These are phyloP conservation scores for Periconia sp. DNA, from an alignment of 2,329 filamentous ascomycete genomes.

Conservation along the genomic window DNA sequence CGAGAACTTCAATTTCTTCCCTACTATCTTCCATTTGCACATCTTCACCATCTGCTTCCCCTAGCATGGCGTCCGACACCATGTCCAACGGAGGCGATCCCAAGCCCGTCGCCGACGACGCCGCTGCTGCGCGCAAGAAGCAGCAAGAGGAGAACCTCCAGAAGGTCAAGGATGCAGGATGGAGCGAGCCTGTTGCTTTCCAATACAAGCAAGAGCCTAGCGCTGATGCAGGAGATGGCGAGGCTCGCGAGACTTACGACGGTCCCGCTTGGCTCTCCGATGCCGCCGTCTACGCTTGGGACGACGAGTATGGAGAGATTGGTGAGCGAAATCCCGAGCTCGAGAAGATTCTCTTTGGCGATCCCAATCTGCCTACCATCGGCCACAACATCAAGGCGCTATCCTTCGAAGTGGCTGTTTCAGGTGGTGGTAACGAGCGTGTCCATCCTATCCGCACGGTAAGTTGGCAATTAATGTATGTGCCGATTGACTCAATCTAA, in stretches of 20 bases:
- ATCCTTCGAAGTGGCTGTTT: slow-evolving; percentile 53
- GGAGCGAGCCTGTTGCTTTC: slow-evolving; percentile 1
- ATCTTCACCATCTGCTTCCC: background rate
- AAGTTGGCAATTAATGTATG: slow-evolving; percentile 27
- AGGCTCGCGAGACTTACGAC: slow-evolving; percentile 6
- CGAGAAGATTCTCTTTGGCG: slow-evolving; percentile 73
- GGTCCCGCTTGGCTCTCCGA: slow-evolving; percentile 53
- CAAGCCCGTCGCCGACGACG: slow-evolving; percentile 13
- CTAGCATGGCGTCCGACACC: background rate
- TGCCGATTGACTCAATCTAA: background rate
- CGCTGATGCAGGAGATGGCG: slow-evolving; percentile 16
- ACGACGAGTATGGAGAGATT: slow-evolving; percentile 82
- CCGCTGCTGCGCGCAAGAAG: slow-evolving; percentile 17
- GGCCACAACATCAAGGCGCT: slow-evolving; percentile 69
- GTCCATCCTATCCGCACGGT: slow-evolving; percentile 54
- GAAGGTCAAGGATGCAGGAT: slow-evolving; percentile 24
- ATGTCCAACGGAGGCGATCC: slow-evolving; percentile 24
- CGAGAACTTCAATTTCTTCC: background rate
- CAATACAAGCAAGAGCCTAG: slow-evolving; percentile 26
- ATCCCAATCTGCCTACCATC: slow-evolving; percentile 51
- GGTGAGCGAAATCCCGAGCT: slow-evolving; percentile 71
- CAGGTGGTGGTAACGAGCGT: slow-evolving; percentile 46
- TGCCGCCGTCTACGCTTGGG: slow-evolving; percentile 77
- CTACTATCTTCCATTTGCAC: background rate
- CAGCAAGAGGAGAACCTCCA: slow-evolving; percentile 28